These are phyloP conservation scores for Arabis hirsuta DNA, from an alignment of 345 rosid genomes.

Conservation along the genomic window DNA sequence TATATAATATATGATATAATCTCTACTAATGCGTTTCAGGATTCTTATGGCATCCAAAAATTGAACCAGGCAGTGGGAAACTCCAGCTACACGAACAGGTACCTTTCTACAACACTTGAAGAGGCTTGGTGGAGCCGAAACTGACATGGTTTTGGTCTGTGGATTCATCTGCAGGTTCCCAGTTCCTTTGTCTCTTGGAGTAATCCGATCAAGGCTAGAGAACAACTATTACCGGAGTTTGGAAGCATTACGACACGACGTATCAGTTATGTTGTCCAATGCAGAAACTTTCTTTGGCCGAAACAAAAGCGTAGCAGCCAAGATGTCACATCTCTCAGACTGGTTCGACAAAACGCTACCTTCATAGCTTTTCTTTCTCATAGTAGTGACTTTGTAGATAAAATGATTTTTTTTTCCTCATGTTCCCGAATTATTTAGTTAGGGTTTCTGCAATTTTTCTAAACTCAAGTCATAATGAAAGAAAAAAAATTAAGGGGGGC, in stretches of 20 bases:
- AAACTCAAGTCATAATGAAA: conserved; percentile 19
- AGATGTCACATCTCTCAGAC: conserved; percentile 63
- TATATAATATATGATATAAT: conserved; percentile 26
- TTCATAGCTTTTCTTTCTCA: conserved; percentile 42
- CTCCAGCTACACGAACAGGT: conserved; percentile 85
- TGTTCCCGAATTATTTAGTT: conserved; percentile 28
- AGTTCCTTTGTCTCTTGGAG: conserved; percentile 76
- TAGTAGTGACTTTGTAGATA: conserved; percentile 51
- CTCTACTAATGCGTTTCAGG: conserved; percentile 57
- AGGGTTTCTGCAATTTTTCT: conserved; percentile 10
- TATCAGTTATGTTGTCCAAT: conserved; percentile 65
- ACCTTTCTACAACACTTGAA: conserved; percentile 29
- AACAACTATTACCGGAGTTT: conserved; percentile 81
- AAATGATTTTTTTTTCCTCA: neutral
- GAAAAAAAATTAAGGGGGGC: neutral
- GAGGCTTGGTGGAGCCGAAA: conserved; percentile 15
- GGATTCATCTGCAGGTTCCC: conserved; percentile 68
- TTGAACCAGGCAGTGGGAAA: conserved; percentile 74
- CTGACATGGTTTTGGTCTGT: conserved; percentile 19
- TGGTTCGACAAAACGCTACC: conserved; percentile 55
- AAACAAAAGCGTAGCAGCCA: conserved; percentile 56
- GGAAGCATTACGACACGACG: conserved; percentile 79
- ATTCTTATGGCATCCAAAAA: conserved; percentile 74
- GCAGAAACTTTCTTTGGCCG: conserved; percentile 69
- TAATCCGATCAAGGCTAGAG: conserved; percentile 74